Conservation (phyloP, 345 rosid species). For the Chamaenerion angustifolium region DNA sequence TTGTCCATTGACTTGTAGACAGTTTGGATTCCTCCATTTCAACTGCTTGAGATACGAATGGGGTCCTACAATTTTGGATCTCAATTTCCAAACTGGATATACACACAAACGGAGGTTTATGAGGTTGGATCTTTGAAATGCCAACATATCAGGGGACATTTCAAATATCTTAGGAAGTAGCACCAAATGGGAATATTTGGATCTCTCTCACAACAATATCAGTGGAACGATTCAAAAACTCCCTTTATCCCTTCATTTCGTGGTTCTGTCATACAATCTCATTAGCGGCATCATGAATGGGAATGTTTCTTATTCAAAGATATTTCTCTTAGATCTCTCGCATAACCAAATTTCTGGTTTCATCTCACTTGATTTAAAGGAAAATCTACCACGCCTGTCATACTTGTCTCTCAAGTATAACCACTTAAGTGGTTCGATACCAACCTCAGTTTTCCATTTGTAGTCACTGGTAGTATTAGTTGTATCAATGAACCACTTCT, state of each 20-base stretch:
- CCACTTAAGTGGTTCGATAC: background rate
- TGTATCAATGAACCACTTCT: background rate
- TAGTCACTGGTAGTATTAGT: background rate
- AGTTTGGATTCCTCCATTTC: constrained; percentile 3
- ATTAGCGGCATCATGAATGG: background rate
- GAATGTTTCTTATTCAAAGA: background rate
- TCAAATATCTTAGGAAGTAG: background rate
- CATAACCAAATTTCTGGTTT: background rate
- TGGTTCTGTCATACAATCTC: background rate
- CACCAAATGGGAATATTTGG: background rate
- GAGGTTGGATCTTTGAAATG: background rate
- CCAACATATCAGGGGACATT: background rate
- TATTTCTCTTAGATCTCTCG: background rate
- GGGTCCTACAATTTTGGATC: background rate
- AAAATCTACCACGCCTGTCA: background rate
- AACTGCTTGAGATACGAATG: background rate
- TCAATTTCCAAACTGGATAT: background rate
- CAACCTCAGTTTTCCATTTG: background rate
- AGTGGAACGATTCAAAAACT: background rate
- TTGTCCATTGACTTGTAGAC: background rate
- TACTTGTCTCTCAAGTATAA: background rate
- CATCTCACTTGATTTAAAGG: background rate
- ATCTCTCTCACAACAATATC: background rate
- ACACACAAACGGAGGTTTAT: background rate
- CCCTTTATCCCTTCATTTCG: background rate